phyloP scores from a whole-genome alignment of 2,329 filamentous ascomycete species.

The Corinectria fuckeliana region DNA sequence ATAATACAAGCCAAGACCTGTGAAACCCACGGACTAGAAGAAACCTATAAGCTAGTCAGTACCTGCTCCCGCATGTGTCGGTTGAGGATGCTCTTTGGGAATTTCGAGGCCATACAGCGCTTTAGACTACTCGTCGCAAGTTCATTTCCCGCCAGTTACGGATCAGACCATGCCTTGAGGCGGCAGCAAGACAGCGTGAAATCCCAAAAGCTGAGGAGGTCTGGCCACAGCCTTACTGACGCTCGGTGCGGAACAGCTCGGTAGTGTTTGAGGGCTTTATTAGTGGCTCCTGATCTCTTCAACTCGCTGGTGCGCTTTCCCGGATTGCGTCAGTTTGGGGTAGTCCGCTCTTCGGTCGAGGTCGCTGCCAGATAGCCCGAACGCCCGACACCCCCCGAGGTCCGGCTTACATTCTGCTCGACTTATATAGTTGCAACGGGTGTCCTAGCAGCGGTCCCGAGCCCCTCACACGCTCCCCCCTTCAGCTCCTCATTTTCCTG shows the following conservation, averaged over 20 bases:
- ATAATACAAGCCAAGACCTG: background rate
- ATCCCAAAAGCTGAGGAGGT: background rate
- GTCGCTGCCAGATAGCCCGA: constrained; percentile 36
- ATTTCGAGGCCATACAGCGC: background rate
- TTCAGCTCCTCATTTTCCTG: background rate
- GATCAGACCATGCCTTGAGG: background rate
- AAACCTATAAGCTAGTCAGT: background rate
- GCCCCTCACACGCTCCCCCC: constrained; percentile 19
- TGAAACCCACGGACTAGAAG: background rate
- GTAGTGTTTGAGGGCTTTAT: constrained; percentile 11
- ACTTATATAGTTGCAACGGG: constrained; percentile 31
- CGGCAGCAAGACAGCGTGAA: background rate
- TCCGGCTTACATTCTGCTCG: constrained; percentile 19
- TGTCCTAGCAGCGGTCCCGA: constrained; percentile 7
- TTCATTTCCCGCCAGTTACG: background rate
- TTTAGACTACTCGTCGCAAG: background rate
- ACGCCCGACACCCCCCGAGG: constrained; percentile 24
- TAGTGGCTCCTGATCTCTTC: background rate
- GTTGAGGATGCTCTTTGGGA: background rate
- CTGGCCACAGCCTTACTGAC: background rate
- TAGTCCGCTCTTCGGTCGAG: background rate
- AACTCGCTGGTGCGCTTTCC: constrained; percentile 1
- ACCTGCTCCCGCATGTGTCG: background rate
- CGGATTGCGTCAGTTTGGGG: constrained; percentile 16
- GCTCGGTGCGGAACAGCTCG: background rate